These are phyloP conservation scores for Corniculantispora saksenae DNA, from an alignment of 2,329 filamentous ascomycete genomes.

Conservation along the genomic window DNA sequence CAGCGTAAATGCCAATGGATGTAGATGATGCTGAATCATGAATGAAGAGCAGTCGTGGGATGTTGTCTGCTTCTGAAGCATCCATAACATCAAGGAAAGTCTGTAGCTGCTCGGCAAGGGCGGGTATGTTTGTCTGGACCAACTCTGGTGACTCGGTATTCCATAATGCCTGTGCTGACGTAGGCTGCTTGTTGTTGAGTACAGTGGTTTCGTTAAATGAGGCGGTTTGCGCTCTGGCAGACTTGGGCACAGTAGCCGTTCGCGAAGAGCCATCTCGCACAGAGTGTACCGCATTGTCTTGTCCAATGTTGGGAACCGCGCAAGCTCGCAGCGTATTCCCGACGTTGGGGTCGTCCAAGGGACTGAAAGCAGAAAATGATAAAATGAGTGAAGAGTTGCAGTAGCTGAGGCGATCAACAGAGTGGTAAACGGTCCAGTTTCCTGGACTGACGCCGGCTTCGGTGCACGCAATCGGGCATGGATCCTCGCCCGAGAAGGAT, in stretches of 20 bases:
- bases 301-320: neutral
- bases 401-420: neutral
- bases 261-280: constrained; percentile 25
- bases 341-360: neutral
- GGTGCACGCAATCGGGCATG: neutral
- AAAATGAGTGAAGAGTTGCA: neutral
- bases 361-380: neutral
- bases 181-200: neutral
- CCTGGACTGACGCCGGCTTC: neutral
- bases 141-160: constrained; percentile 29
- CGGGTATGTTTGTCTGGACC: constrained; percentile 21
- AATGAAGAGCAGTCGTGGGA: neutral
- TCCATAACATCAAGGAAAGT: neutral
- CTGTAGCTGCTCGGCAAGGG: neutral
- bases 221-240: no score
- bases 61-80: neutral
- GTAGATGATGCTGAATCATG: neutral
- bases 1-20: constrained; percentile 25
- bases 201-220: neutral
- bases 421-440: constrained; percentile 11
- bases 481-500: neutral
- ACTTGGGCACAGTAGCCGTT: no score
- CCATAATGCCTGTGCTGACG: constrained; percentile 12
- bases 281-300: constrained; percentile 12
- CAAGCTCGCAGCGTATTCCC: neutral